A percentile compares a stretch with the other conserved stretches of the same genome.
Evolutionary conservation across 345 rosid species (phyloP).

Genomic region (Citrus reticulata): DNA sequence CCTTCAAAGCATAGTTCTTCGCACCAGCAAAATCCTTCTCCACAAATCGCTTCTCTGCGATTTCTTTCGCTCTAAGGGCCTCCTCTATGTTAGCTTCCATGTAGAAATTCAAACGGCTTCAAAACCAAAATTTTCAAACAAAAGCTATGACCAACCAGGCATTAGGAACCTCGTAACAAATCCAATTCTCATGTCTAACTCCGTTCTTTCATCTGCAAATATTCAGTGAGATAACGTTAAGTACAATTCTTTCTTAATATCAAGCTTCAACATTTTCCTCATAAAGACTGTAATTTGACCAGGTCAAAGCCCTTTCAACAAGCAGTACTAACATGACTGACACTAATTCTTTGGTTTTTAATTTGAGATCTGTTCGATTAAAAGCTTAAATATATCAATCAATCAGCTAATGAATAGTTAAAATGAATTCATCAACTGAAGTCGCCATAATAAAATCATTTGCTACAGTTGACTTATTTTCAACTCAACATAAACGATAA

Average conservation of each 20-base stretch:
- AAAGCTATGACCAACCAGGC: constrained; percentile 32
- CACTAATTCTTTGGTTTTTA: constrained; percentile 11
- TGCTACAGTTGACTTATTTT: constrained; percentile 15
- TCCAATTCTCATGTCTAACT: constrained; percentile 25
- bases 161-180: constrained; percentile 22
- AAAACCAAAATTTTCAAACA: constrained; percentile 22
- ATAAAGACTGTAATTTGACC: constrained; percentile 15
- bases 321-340: constrained; percentile 5
- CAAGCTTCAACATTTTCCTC: constrained; percentile 7
- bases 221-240: constrained; percentile 17
- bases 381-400: constrained; percentile 12
- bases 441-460: neutral
- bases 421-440: neutral
- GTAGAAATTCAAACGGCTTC: constrained; percentile 24
- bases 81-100: constrained; percentile 81
- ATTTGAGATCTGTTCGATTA: constrained; percentile 1
- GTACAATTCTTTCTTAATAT: constrained; percentile 10
- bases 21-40: constrained; percentile 82
- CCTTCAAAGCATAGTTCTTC: constrained; percentile 74
- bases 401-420: neutral
- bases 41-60: constrained; percentile 77
- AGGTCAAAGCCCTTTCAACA: constrained; percentile 18
- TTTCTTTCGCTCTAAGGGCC: constrained; percentile 80
- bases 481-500: constrained; percentile 5
- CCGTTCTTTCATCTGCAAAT: constrained; percentile 48